Base-by-base conservation (phyloP, 192 early-diverging fungal species). In the Diversispora epigaea region DNA sequence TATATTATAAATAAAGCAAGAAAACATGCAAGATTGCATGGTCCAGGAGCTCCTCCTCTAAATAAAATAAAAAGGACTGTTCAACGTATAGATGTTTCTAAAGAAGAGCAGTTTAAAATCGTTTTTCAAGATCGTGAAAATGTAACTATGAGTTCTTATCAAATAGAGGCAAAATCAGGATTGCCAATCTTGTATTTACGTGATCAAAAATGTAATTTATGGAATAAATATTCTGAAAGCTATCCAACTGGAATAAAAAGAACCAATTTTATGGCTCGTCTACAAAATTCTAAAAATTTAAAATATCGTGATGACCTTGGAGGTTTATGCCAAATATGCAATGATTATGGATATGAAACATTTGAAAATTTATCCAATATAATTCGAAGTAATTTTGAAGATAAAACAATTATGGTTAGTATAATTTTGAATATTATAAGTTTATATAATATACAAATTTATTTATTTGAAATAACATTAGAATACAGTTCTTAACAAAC, bases 241-340 rank as follows among this genome's bases (percentile, higher is more conserved):
- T 60, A 60, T 19, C 19, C 57, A 60, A 19, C n/a, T 0, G 21
- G 19, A 7, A 60, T 60, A 6, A 60, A 22, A 65, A 41, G 22
- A 65, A 65, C 63, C 14, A 45, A 8, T 65, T 65, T 65, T 65
- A 61, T 65, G 41, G 43, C 63, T 22, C 17, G 43, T 43, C 44
- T 65, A 45, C 11, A 10, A 9, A 40, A 65, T 60, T 60, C 6
- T 19, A 25, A 19, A 19, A 60, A 60, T 8, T 22, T 60, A 22
- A 60, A 60, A 60, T 60, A 22, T 60, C 1, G 19, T 25, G 19
- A 60, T 22, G 4, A 60, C 25, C 57, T 60, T 60, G 22, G 57
- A 6, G 1, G 19, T 19, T 60, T 60, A 60, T 60, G 22, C 9
- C 4, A 19, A 25, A 60, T 25, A 6, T 60, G 57, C 57, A 22